These are phyloP conservation scores for Bipolaris sorokiniana DNA, from an alignment of 2,329 filamentous ascomycete species.

Conservation along the genomic window DNA sequence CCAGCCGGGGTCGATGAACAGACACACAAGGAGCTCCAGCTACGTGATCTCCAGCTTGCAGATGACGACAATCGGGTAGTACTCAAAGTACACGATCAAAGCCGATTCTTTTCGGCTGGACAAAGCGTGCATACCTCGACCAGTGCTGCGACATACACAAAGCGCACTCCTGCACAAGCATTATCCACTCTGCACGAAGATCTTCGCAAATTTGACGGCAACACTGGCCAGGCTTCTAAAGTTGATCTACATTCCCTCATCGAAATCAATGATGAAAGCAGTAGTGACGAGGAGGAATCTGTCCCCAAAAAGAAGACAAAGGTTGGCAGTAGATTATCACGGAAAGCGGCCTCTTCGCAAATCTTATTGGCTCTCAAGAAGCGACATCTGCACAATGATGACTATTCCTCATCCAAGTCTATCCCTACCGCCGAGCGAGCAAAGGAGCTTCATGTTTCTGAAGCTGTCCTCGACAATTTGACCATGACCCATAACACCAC, in stretches of 20 bases:
- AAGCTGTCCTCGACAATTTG: slow-evolving; percentile 65
- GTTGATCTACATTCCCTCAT: slow-evolving; percentile 67
- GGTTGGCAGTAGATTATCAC: slow-evolving; percentile 72
- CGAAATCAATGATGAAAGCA: slow-evolving; percentile 70
- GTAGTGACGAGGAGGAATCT: slow-evolving; percentile 64
- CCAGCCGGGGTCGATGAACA: slow-evolving; percentile 73
- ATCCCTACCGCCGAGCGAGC: slow-evolving; percentile 38
- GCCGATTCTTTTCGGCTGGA: slow-evolving; percentile 72
- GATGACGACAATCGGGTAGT: slow-evolving; percentile 77
- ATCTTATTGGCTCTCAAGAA: slow-evolving; percentile 70
- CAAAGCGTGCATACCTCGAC: slow-evolving; percentile 53
- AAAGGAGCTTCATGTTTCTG: slow-evolving; percentile 45
- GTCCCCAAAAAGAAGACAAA: slow-evolving; percentile 61
- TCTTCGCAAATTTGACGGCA: slow-evolving; percentile 56
- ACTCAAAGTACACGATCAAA: slow-evolving; percentile 87
- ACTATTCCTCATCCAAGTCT: slow-evolving; percentile 36
- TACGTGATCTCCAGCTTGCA: slow-evolving; percentile 80
- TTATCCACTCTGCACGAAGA: slow-evolving; percentile 69
- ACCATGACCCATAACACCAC: slow-evolving; percentile 87
- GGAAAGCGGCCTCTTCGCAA: slow-evolving; percentile 68
- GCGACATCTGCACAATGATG: slow-evolving; percentile 63
- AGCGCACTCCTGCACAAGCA: slow-evolving; percentile 73
- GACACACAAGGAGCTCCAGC: slow-evolving; percentile 73
- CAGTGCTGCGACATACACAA: slow-evolving; percentile 65
- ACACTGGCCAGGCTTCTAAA: slow-evolving; percentile 43